These are phyloP conservation scores for Collybia nuda DNA, from an alignment of 768 basidiomycete genomes.

Conservation along the genomic window DNA sequence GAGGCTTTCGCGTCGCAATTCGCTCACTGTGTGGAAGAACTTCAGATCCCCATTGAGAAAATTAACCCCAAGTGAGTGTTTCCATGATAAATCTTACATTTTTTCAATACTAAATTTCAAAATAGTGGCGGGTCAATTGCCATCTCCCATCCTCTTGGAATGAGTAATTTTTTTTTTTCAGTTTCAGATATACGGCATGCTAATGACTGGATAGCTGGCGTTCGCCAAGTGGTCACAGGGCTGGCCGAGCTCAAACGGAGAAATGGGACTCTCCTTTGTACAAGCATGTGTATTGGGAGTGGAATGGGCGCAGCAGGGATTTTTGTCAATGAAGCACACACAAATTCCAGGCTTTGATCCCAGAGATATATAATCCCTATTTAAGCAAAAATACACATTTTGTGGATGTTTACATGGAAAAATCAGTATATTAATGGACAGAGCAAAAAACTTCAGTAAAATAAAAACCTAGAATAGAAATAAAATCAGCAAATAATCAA, in stretches of 20 bases:
- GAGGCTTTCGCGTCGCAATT: constrained; percentile 94
- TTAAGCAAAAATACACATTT: too few species aligned
- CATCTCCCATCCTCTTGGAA: constrained; percentile 77
- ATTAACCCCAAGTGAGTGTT: constrained; percentile 78
- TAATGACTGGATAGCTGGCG: constrained; percentile 55
- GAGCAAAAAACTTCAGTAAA: too few species aligned
- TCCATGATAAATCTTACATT: constrained; percentile 2
- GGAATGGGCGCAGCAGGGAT: constrained; percentile 89
- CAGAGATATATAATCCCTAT: too few species aligned
- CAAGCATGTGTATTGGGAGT: constrained; percentile 77
- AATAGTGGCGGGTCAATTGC: constrained; percentile 84
- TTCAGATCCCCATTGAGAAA: constrained; percentile 73
- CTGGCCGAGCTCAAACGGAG: constrained; percentile 75
- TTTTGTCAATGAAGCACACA: constrained; percentile 66
- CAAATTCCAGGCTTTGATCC: not conserved
- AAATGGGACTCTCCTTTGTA: constrained; percentile 71
- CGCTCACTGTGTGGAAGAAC: constrained; percentile 85
- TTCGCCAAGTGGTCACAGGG: constrained; percentile 87
- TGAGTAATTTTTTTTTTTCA: constrained; percentile 75
- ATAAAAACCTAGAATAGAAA: constrained; percentile 1
- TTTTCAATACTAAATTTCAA: constrained; percentile 1
- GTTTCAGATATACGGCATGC: constrained; percentile 11
- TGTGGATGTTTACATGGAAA: not conserved
- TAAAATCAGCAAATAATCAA: constrained; percentile 1
- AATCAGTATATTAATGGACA: not conserved